A percentile compares a stretch with the other conserved stretches of the same genome.
phyloP scores from a whole-genome alignment of 257 asterid species.

The Cordia subcordata region DNA sequence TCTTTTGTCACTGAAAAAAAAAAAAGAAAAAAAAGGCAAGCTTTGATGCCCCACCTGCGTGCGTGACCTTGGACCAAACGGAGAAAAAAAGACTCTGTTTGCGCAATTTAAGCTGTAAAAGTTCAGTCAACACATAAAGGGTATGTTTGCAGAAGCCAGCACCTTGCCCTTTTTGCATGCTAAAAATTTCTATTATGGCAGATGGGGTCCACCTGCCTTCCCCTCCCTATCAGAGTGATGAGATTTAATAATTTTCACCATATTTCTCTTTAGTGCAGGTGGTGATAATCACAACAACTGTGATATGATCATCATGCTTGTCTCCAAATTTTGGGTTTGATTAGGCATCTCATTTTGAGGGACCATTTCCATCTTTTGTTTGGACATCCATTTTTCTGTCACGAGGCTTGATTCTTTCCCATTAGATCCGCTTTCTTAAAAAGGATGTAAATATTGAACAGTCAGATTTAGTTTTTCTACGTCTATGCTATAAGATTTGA shows the following conservation, averaged over 20 bases:
- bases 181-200: neutral
- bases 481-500: too few species aligned
- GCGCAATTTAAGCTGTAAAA: conserved; percentile 22
- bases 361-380: too few species aligned
- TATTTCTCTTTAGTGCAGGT: neutral
- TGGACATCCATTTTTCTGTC: too few species aligned
- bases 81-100: conserved; percentile 1
- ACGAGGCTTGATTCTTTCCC: too few species aligned
- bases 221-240: conserved; percentile 10
- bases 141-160: conserved; percentile 13
- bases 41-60: conserved; percentile 8
- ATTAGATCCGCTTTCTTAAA: too few species aligned
- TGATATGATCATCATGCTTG: too few species aligned
- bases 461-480: too few species aligned
- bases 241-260: conserved; percentile 11
- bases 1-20: too few species aligned
- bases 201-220: conserved; percentile 15
- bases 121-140: conserved; percentile 3
- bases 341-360: too few species aligned
- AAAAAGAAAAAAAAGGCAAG: too few species aligned
- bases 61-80: conserved; percentile 1
- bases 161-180: conserved; percentile 16
- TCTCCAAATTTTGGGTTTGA: too few species aligned
- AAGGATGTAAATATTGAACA: too few species aligned
- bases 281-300: neutral